Evolutionary conservation across 495 filamentous ascomycete species (phyloP).

Genomic region (Penicillium ucsense): DNA sequence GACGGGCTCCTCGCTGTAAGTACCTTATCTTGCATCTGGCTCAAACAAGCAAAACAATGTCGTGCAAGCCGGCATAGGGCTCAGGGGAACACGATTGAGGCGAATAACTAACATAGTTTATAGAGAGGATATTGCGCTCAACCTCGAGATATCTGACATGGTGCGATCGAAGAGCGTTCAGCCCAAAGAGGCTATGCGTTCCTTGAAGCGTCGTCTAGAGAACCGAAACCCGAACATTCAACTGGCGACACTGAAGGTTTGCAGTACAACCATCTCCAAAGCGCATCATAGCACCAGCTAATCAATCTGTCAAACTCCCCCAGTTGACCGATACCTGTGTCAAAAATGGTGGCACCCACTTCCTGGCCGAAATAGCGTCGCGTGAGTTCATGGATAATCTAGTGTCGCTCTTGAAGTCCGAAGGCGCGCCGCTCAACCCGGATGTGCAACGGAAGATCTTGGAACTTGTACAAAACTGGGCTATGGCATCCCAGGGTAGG

Average conservation of each 20-base stretch:
- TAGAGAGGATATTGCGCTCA: slow-evolving; percentile 92
- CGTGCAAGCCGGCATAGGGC: background rate
- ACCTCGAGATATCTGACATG: slow-evolving; percentile 92
- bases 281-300: background rate
- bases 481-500: slow-evolving; percentile 78
- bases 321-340: slow-evolving; percentile 95
- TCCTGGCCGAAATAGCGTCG: slow-evolving; percentile 87
- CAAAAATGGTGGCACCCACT: slow-evolving; percentile 96
- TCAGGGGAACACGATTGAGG: background rate
- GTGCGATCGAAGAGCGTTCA: slow-evolving; percentile 95
- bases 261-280: slow-evolving; percentile 1
- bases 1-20: slow-evolving; percentile 83
- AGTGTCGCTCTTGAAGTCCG: slow-evolving; percentile 76
- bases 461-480: slow-evolving; percentile 90
- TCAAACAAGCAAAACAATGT: too few species aligned
- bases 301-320: background rate
- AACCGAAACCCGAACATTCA: slow-evolving; percentile 96
- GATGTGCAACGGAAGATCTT: slow-evolving; percentile 85
- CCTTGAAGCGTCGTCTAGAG: slow-evolving; percentile 84
- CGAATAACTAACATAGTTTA: background rate
- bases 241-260: slow-evolving; percentile 80
- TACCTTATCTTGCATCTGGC: background rate
- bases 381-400: slow-evolving; percentile 98
- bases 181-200: slow-evolving; percentile 95
- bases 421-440: slow-evolving; percentile 64